Evolutionary conservation across 2,329 filamentous ascomycete genomes (phyloP), one percentile per base, ranked within the genome.

Genomic region (Fusarium mundagurra): DNA sequence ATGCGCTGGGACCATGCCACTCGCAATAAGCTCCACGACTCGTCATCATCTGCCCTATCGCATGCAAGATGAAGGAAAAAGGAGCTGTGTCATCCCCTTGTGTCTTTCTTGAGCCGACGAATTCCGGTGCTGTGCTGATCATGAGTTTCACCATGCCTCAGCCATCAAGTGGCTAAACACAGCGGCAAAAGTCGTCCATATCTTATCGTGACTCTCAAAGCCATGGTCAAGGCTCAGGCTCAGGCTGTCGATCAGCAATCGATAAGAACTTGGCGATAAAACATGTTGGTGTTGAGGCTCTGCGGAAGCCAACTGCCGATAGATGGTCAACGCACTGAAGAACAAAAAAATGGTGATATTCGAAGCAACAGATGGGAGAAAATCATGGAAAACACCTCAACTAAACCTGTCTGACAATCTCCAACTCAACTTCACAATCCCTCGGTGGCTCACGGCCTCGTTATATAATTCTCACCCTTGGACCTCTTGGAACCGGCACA

Each of bases 201-300:
- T 72, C 72, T 74, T 72, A 74, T 74, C 72, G 33, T 29, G 36
- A 39, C 34, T 63, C 10, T 60, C 53, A 6, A 50, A 47, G 39
- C 50, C 58, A 54, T 50, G 16, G 31, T 43, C 48, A 38, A 65
- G 47, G 38, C 70, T 58, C 47, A 65, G 47, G 38, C 70, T 58
- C 47, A 45, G 22, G 38, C 27, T 61, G 69, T 48, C 36, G 72
- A 73, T 69, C 64, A 43, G 38, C 43, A 38, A 69, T 43, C 33
- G 69, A 71, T 59, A 68, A 68, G 69, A 36, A 41, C n/a, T 59
- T 58, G 64, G 36, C 43, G 53, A 62, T 54, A 63, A 54, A 18
- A 36, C 33, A 33, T 41, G 8, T 5, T 69, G 64, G 69, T 43
- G 64, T 75, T 74, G 72, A 75, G 72, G 72, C 72, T 74, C 72